Conservation (phyloP, 1,139 yeast genomes). For the Nakaseomyces sp. region DNA sequence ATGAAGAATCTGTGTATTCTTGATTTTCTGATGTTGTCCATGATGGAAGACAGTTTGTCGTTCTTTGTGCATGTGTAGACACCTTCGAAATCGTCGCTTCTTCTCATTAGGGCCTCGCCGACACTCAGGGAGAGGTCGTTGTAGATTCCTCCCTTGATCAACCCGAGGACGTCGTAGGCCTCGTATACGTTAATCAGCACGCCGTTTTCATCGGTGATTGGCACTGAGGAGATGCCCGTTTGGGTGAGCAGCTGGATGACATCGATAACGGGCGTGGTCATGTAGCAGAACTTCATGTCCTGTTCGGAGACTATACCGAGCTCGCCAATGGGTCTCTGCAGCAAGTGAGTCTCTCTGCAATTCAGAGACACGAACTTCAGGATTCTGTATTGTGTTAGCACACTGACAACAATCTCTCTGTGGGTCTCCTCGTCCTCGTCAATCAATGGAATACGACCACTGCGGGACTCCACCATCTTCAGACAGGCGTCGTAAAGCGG, state of each 20-base stretch:
- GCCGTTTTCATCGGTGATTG: slow-evolving; percentile 74
- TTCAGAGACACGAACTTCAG: slow-evolving; percentile 91
- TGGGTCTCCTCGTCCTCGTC: slow-evolving; percentile 91
- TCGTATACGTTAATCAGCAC: slow-evolving; percentile 85
- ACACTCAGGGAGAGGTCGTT: slow-evolving; percentile 86
- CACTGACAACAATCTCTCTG: slow-evolving; percentile 89
- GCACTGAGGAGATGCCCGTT: slow-evolving; percentile 80
- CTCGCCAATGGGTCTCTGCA: slow-evolving; percentile 66
- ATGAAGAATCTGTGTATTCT: slow-evolving; percentile 88
- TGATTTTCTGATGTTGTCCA: slow-evolving; percentile 89
- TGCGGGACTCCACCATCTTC: slow-evolving; percentile 80
- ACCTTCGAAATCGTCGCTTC: slow-evolving; percentile 96
- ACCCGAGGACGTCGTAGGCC: slow-evolving; percentile 86
- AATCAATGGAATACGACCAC: slow-evolving; percentile 88
- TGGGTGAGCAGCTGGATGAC: slow-evolving; percentile 77
- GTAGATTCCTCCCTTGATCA: slow-evolving; percentile 90
- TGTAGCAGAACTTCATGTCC: slow-evolving; percentile 67
- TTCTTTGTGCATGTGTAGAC: slow-evolving; percentile 89
- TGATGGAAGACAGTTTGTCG: slow-evolving; percentile 80
- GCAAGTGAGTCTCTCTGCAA: slow-evolving; percentile 86
- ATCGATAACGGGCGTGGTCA: slow-evolving; percentile 91
- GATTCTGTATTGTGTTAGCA: slow-evolving; percentile 92
- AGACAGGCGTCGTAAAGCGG: slow-evolving; percentile 90
- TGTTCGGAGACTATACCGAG: slow-evolving; percentile 55
- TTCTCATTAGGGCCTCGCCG: slow-evolving; percentile 90